These are phyloP conservation scores for Hypoxylon sp. DNA, from an alignment of 2,329 filamentous ascomycete species.

Conservation along the genomic window DNA sequence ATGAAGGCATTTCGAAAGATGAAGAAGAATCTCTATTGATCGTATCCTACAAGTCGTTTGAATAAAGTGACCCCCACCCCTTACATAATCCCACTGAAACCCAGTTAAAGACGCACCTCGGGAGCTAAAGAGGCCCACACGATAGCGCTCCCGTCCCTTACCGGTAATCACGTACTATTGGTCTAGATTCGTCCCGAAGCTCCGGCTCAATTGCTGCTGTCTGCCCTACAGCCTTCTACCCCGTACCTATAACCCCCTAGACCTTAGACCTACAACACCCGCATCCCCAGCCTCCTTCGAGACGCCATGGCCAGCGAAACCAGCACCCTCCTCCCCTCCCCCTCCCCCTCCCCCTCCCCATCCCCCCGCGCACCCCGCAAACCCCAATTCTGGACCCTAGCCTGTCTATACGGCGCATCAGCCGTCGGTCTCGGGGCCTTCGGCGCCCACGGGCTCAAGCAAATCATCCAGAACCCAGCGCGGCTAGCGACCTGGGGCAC, in stretches of 20 bases:
- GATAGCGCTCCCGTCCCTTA: not conserved
- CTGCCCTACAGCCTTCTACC: no score
- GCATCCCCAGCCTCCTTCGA: no score
- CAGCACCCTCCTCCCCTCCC: constrained; percentile 7
- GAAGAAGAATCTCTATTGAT: not conserved
- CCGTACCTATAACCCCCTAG: no score
- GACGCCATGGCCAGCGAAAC: constrained; percentile 23
- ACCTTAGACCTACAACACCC: no score
- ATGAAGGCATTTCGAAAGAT: not conserved
- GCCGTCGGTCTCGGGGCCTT: constrained; percentile 75
- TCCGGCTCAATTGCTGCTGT: no score
- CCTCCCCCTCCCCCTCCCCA: not conserved
- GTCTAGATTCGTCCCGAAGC: not conserved
- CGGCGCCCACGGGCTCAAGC: constrained; percentile 76
- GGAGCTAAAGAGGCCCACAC: not conserved
- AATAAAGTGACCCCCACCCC: not conserved
- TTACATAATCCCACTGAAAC: not conserved
- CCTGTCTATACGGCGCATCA: constrained; percentile 72
- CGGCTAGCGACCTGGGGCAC: constrained; percentile 72
- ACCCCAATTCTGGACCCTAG: constrained; percentile 69
- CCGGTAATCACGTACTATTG: not conserved
- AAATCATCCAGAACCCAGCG: constrained; percentile 68
- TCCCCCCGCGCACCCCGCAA: not conserved
- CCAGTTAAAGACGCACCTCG: not conserved
- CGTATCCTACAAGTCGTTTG: not conserved